Evolutionary conservation across 2,329 filamentous ascomycete species (phyloP).

Genomic region (Penicillium sp.): DNA sequence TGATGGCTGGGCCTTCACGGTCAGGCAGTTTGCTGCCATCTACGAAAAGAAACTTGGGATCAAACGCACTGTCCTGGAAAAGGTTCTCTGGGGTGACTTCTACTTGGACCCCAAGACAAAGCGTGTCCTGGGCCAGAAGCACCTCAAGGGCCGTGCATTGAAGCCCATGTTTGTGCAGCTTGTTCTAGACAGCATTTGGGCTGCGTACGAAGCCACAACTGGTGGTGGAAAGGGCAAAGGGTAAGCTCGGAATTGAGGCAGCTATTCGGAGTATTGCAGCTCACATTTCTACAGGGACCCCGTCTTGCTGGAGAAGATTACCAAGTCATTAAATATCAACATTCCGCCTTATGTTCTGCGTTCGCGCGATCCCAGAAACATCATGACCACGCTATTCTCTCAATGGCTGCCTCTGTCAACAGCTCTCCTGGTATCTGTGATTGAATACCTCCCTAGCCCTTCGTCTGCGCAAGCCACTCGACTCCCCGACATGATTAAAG

Average conservation of each 20-base stretch:
- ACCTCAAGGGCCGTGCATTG: constrained; percentile 81
- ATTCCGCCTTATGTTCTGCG: constrained; percentile 79
- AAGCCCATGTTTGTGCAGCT: constrained; percentile 98
- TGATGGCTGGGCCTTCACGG: constrained; percentile 98
- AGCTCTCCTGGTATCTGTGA: constrained; percentile 84
- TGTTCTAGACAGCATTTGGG: constrained; percentile 93
- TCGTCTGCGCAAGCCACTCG: constrained; percentile 71
- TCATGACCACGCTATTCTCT: constrained; percentile 81
- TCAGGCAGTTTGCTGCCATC: constrained; percentile 83
- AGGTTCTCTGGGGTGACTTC: constrained; percentile 93
- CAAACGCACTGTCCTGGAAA: constrained; percentile 80
- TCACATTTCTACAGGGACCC: constrained; percentile 57
- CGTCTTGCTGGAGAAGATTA: constrained; percentile 82
- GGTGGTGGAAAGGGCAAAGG: constrained; percentile 78
- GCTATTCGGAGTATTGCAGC: constrained; percentile 20
- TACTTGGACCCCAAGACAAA: constrained; percentile 97
- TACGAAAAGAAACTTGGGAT: constrained; percentile 98
- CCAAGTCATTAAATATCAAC: constrained; percentile 78
- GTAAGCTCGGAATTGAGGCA: constrained; percentile 45
- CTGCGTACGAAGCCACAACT: constrained; percentile 83
- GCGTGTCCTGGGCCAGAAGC: constrained; percentile 81
- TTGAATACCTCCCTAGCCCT: constrained; percentile 86
- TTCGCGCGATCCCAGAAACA: constrained; percentile 73
- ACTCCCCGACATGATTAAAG: constrained; percentile 70
- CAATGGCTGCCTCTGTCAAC: constrained; percentile 91